Evolutionary conservation across 345 rosid species (phyloP).

Genomic region (Cardamine occulta): DNA sequence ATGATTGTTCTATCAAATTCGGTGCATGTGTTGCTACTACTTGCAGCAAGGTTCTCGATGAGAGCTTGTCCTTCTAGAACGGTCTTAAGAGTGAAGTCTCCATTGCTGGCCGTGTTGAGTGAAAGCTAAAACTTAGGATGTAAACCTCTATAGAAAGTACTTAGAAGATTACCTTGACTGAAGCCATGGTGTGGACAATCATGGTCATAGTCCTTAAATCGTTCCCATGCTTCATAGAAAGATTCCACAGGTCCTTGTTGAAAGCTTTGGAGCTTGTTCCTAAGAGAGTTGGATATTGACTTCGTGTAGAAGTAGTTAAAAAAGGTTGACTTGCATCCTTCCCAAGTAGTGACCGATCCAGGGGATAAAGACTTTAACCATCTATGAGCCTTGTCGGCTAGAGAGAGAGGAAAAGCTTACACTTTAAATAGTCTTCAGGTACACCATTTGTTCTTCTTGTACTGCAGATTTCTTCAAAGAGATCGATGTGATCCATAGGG

Average conservation of each 20-base stretch:
- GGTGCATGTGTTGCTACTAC: too few relatives aligned
- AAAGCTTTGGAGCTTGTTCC: neutral
- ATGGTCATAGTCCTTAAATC: neutral
- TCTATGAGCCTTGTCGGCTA: neutral
- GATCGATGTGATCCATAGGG: neutral
- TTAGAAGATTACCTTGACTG: neutral
- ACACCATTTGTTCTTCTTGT: neutral
- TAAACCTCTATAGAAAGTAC: neutral
- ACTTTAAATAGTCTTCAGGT: neutral
- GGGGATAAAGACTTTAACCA: neutral
- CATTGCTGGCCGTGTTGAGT: neutral
- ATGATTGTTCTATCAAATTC: too few relatives aligned
- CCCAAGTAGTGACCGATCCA: neutral
- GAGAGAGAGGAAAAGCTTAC: neutral
- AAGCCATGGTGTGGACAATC: neutral
- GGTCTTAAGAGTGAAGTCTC: too few relatives aligned
- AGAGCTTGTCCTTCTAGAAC: too few relatives aligned
- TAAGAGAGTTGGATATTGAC: neutral
- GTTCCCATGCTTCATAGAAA: neutral
- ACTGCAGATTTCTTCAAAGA: neutral
- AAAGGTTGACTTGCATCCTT: neutral
- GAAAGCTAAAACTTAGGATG: too few relatives aligned
- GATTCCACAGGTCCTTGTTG: neutral
- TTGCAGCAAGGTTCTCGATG: too few relatives aligned
- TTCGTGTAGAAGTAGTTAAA: neutral